Evolutionary conservation across 495 filamentous ascomycete genomes (phyloP).

Genomic region (Bacidia rubella): DNA sequence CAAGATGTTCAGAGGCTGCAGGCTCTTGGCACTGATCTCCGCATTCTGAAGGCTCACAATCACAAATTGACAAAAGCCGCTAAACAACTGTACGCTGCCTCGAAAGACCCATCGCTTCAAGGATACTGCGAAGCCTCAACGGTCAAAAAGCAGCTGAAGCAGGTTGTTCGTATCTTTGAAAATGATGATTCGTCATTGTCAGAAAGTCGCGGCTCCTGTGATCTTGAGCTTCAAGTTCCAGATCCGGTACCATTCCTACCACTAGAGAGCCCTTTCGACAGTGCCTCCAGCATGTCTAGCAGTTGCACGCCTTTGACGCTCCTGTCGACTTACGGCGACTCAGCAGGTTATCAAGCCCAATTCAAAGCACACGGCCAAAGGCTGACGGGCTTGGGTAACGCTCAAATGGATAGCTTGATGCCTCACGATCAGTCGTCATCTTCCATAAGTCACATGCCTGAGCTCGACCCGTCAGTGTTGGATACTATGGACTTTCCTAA

Average conservation of each 20-base stretch:
- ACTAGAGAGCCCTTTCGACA: background rate
- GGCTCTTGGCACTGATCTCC: background rate
- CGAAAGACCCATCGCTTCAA: slow-evolving; percentile 5
- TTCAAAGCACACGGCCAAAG: too few relatives aligned
- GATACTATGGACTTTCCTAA: background rate
- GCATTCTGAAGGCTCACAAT: background rate
- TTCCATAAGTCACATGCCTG: background rate
- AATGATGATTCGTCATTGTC: too few relatives aligned
- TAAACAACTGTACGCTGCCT: background rate
- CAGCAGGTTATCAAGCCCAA: background rate
- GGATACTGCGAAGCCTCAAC: background rate
- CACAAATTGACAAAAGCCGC: background rate
- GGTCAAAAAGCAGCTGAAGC: slow-evolving; percentile 10
- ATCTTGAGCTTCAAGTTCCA: too few relatives aligned
- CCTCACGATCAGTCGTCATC: background rate
- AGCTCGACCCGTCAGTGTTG: too few relatives aligned
- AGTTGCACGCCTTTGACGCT: background rate
- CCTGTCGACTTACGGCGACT: background rate
- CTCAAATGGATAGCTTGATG: background rate
- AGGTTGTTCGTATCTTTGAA: too few relatives aligned
- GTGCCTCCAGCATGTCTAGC: background rate
- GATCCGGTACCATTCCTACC: background rate
- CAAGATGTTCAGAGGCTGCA: background rate
- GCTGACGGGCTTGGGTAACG: too few relatives aligned
- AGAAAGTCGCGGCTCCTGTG: too few relatives aligned